A percentile compares a stretch with the other conserved stretches of the same genome.
phyloP scores from a whole-genome alignment of 495 filamentous ascomycete genomes.

The Pseudotulostoma volvatum region DNA sequence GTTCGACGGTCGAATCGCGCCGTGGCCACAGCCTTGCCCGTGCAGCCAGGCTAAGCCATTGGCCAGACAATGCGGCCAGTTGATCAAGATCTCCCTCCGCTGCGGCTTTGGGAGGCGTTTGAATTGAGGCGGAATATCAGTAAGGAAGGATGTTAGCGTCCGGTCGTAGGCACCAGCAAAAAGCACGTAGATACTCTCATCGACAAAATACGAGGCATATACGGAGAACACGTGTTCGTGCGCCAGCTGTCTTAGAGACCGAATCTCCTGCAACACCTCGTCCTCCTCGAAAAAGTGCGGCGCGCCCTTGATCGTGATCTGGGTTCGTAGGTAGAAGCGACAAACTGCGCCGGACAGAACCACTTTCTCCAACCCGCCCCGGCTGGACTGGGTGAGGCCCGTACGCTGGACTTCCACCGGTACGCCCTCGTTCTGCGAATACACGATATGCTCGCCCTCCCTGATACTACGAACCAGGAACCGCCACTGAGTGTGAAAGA shows the following conservation, averaged over 20 bases:
- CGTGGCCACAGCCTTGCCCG: conserved; percentile 51
- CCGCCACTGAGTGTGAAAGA: conserved; percentile 68
- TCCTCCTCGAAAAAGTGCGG: conserved; percentile 41
- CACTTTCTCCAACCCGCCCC: conserved; percentile 50
- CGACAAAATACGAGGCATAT: conserved; percentile 64
- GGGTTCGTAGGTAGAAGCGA: conserved; percentile 49
- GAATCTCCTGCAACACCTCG: conserved; percentile 55
- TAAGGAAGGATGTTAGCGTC: conserved; percentile 62
- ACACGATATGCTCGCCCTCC: conserved; percentile 55
- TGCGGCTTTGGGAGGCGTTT: conserved; percentile 56
- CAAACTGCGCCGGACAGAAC: conserved; percentile 29
- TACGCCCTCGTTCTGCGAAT: conserved; percentile 62
- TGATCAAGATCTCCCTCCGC: conserved; percentile 51
- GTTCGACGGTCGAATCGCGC: conserved; percentile 71
- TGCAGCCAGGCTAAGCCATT: conserved; percentile 68
- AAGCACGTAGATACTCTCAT: conserved; percentile 55
- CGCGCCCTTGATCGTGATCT: conserved; percentile 44
- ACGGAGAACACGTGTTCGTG: conserved; percentile 72
- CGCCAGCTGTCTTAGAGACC: conserved; percentile 42
- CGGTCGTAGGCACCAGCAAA: conserved; percentile 60
- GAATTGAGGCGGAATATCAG: conserved; percentile 45
- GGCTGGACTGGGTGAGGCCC: conserved; percentile 27
- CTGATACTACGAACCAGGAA: conserved; percentile 58
- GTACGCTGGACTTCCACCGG: conserved; percentile 57
- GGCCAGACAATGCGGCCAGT: conserved; percentile 78